These are phyloP conservation scores for Bryum argenteum DNA, from an alignment of 225 moss, liverwort and hornwort genomes.

Conservation along the genomic window DNA sequence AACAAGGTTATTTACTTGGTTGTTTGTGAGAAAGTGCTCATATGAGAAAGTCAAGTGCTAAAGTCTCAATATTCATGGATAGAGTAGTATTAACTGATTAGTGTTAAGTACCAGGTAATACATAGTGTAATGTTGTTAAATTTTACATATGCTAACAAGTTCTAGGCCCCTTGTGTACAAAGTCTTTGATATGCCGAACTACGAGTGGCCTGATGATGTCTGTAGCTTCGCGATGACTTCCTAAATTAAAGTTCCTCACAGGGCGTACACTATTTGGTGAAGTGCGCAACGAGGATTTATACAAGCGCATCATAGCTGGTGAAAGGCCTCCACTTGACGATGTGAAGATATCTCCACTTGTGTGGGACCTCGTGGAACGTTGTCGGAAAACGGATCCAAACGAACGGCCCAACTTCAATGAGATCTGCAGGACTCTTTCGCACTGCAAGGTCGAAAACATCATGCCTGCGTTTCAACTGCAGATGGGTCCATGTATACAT, in stretches of 20 bases:
- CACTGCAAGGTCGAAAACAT: conserved; percentile 46
- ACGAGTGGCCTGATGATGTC: conserved; percentile 57
- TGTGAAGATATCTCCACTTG: neutral
- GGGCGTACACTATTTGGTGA: conserved; percentile 32
- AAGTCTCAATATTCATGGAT: no score
- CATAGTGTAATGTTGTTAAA: neutral
- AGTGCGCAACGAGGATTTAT: conserved; percentile 6
- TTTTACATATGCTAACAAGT: neutral
- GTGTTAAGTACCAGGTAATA: neutral
- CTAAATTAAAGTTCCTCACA: conserved; percentile 51
- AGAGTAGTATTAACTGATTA: neutral
- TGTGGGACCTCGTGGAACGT: conserved; percentile 39
- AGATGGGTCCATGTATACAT: no score
- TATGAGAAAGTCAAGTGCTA: no score
- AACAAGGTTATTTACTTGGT: no score
- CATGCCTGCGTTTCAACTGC: conserved; percentile 42
- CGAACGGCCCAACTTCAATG: conserved; percentile 36
- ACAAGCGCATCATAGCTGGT: conserved; percentile 31
- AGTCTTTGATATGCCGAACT: neutral
- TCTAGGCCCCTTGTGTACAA: conserved; percentile 29
- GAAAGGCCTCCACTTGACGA: conserved; percentile 36
- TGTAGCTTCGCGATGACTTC: conserved; percentile 53
- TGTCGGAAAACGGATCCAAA: conserved; percentile 50
- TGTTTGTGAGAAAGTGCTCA: no score
- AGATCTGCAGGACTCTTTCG: conserved; percentile 42